phyloP scores from a whole-genome alignment of 2,329 filamentous ascomycete species.

The Aspergillus eucalypticola region DNA sequence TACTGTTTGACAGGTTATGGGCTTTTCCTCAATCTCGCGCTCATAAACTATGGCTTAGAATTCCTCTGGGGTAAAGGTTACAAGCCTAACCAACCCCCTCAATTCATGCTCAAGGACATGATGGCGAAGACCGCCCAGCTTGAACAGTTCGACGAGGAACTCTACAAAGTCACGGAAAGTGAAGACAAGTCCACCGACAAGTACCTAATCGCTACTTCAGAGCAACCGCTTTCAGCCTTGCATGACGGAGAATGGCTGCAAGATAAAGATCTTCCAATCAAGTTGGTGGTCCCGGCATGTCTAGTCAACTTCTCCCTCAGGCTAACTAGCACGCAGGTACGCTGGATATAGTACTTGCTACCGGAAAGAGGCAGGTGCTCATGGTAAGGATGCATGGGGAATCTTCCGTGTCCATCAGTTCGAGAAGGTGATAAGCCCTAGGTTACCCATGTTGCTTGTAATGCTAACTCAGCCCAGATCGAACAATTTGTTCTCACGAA shows the following conservation, averaged over 20 bases:
- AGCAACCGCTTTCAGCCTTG: slow-evolving; percentile 91
- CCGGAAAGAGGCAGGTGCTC: slow-evolving; percentile 89
- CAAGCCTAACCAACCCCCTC: slow-evolving; percentile 79
- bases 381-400: slow-evolving; percentile 93
- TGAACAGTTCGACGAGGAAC: slow-evolving; percentile 94
- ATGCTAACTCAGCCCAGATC: slow-evolving; percentile 47
- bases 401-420: slow-evolving; percentile 98
- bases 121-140: slow-evolving; percentile 99
- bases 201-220: slow-evolving; percentile 77
- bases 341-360: slow-evolving; percentile 95
- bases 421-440: slow-evolving; percentile 66
- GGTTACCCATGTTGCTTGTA: background rate
- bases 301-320: background rate
- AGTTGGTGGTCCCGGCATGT: slow-evolving; percentile 49
- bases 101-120: slow-evolving; percentile 91
- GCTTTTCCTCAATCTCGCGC: slow-evolving; percentile 85
- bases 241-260: slow-evolving; percentile 94
- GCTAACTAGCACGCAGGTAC: slow-evolving; percentile 50
- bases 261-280: slow-evolving; percentile 81
- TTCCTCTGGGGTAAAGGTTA: slow-evolving; percentile 82
- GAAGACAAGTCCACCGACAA: slow-evolving; percentile 88
- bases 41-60: slow-evolving; percentile 92
- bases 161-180: slow-evolving; percentile 90
- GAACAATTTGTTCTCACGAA: slow-evolving; percentile 80
- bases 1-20: slow-evolving; percentile 92